Percentiles rank a stretch among this genome's conserved stretches.
Evolutionary conservation across 306 rosid genomes (phyloP).

Genomic region (Vigna angularis): DNA sequence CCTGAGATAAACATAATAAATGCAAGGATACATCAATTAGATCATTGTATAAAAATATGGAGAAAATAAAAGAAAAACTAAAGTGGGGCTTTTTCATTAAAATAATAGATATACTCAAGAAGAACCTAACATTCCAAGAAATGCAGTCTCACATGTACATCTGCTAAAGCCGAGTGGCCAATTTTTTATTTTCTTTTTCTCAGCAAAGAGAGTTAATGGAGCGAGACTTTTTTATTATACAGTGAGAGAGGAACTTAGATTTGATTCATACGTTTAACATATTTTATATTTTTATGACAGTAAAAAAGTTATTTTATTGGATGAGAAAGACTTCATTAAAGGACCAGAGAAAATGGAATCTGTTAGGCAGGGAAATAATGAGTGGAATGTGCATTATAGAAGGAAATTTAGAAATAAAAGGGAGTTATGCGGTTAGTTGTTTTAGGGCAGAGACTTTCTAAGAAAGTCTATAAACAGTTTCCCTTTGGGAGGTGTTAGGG

Average conservation of each 20-base stretch:
- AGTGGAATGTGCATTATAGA: too few species aligned
- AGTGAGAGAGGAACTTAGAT: background rate
- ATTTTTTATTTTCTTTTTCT: background rate
- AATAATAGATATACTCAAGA: background rate
- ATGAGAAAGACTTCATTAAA: background rate
- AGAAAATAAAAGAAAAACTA: background rate
- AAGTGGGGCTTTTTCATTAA: slow-evolving; percentile 1
- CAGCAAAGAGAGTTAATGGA: background rate
- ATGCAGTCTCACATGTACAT: slow-evolving; percentile 6
- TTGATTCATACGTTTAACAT: slow-evolving; percentile 13
- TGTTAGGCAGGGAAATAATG: too few species aligned
- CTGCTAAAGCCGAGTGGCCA: background rate
- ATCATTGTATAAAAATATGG: slow-evolving; percentile 12
- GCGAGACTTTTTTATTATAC: background rate
- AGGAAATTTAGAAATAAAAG: too few species aligned
- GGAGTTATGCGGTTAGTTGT: too few species aligned
- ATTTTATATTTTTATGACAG: slow-evolving; percentile 10
- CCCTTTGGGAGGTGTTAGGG: too few species aligned
- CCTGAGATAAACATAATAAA: slow-evolving; percentile 51
- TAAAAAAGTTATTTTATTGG: background rate
- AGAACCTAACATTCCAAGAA: slow-evolving; percentile 10
- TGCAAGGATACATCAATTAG: slow-evolving; percentile 33
- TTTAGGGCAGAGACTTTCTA: too few species aligned
- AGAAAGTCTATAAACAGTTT: too few species aligned
- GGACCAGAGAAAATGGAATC: background rate